Conservation (phyloP, 1,139 yeast genomes). For the Yamadazyma spencermartinsiae region DNA sequence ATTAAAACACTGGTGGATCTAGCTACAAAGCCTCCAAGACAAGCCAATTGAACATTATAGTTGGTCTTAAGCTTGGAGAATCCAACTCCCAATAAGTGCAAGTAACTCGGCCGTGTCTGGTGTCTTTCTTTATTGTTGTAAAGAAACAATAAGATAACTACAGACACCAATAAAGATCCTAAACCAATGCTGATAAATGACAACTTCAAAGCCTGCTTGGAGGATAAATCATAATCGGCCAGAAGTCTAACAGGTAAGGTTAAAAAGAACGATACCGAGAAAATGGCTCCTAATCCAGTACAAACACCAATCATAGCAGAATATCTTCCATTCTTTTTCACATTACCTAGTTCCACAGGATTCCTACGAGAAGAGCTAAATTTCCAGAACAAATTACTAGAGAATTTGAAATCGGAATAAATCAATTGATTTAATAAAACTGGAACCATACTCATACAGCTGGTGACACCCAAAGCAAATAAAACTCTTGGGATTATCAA, state of each 20-base stretch:
- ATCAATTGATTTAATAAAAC: conserved; percentile 56
- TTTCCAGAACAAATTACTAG: conserved; percentile 26
- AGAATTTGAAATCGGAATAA: conserved; percentile 42
- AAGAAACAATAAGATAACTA: conserved; percentile 42
- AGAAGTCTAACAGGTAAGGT: conserved; percentile 48
- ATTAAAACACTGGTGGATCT: conserved; percentile 63
- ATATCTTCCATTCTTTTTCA: conserved; percentile 49
- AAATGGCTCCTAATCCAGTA: conserved; percentile 70
- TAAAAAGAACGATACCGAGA: conserved; percentile 50
- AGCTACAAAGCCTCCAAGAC: conserved; percentile 62
- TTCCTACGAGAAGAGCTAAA: conserved; percentile 5
- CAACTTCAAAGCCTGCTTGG: conserved; percentile 41
- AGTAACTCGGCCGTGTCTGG: conserved; percentile 17
- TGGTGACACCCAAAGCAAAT: conserved; percentile 60
- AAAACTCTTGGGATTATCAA: conserved; percentile 51
- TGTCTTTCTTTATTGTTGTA: conserved; percentile 30
- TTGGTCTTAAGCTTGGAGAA: conserved; percentile 32
- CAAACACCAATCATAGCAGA: conserved; percentile 63
- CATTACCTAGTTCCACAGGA: conserved; percentile 7
- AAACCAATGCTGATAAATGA: conserved; percentile 53
- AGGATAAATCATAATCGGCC: conserved; percentile 23
- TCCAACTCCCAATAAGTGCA: conserved; percentile 47
- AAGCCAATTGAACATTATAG: conserved; percentile 49
- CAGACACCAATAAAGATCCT: conserved; percentile 39
- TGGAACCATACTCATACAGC: conserved; percentile 52